A percentile compares a stretch with the other conserved stretches of the same genome.
Evolutionary conservation across 352 stramenopile species (phyloP).

Genomic region (Globisporangium perplexum): DNA sequence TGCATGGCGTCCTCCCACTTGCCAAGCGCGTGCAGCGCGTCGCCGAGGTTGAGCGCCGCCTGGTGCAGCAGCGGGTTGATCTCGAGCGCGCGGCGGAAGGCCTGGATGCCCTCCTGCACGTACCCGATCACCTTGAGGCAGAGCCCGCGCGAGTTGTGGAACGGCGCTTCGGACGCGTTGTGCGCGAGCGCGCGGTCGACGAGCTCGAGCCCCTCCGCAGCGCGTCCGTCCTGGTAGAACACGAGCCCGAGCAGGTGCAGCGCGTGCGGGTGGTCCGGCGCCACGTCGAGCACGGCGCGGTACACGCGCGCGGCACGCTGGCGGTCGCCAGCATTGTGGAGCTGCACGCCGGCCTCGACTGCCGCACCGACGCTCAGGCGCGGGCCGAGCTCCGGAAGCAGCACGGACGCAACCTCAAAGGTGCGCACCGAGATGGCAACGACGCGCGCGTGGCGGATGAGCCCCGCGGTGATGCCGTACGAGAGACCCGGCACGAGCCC

Average conservation of each 20-base stretch:
- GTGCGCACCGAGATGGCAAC: conserved; percentile 56
- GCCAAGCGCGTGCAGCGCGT: conserved; percentile 30
- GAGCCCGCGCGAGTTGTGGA: conserved; percentile 50
- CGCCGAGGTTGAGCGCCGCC: conserved; percentile 46
- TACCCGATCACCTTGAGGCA: conserved; percentile 36
- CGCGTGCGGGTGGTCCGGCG: conserved; percentile 36
- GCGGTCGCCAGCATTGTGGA: conserved; percentile 29
- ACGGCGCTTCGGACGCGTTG: conserved; percentile 39
- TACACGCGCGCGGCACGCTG: conserved; percentile 39
- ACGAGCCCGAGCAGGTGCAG: conserved; percentile 47
- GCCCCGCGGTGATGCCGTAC: conserved; percentile 48
- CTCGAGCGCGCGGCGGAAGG: conserved; percentile 45
- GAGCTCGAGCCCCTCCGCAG: conserved; percentile 21
- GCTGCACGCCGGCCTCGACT: conserved; percentile 28
- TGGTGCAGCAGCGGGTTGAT: conserved; percentile 38
- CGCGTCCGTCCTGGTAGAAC: conserved; percentile 35
- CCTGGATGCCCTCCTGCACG: conserved; percentile 35
- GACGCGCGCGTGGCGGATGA: conserved; percentile 42
- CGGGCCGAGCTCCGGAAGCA: conserved; percentile 12
- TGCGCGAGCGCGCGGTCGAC: conserved; percentile 33
- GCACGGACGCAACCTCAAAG: conserved; percentile 53
- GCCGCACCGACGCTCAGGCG: conserved; percentile 41
- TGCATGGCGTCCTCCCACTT: conserved; percentile 56
- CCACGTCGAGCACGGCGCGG: conserved; percentile 36
- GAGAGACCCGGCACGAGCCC: conserved; percentile 46